Evolutionary conservation across 2,329 filamentous ascomycete genomes (phyloP), one percentile per base, ranked within the genome.

Genomic region (Colletotrichum paranaense): DNA sequence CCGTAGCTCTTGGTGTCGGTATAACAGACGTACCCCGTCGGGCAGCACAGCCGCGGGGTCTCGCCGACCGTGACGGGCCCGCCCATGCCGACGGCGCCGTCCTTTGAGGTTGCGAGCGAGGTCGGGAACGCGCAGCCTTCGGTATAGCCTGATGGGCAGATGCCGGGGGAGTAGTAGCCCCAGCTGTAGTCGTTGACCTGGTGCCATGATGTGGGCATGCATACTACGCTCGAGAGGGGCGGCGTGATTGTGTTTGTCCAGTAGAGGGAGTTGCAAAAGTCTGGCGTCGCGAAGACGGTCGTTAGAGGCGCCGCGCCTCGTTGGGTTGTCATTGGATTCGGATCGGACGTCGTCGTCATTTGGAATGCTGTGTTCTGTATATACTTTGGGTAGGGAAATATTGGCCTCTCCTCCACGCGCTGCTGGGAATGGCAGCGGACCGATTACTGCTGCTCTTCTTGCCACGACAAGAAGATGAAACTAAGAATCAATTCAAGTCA

Each of bases 151-250:
- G 24, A 26, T 4, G 75, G 75, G 3, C 75, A 76, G 9, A 76
- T 76, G 16, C 58, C 75, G 2, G 75, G 75, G 6, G 74, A 76
- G 28, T 76, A 76, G 55, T 56, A 76, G 8, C 75, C 75, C 71
- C 71, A 73, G 8, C 28, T 11, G 22, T 76, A 76, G 32, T 57
- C 74, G 30, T 22, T 68, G 14, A 70, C 55, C 38, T 73, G 71
- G 32, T 66, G 68, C 71, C 71, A 73, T 38, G 71, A 73, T 22
- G 67, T 65, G 19, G 71, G 71, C 71, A 73, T 73, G 28, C 71
- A 73, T 24, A 70, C 71, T 6, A 65, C 26, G 56, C 71, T 73
- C 28, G 67, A 70, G 55, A 73, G 71, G 26, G 71, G 71, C 35
- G 71, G 71, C 12, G 71, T 73, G 28, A 62, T 12, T 9, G 60